phyloP scores from a whole-genome alignment of 768 basidiomycete genomes.

The Mycena pura region DNA sequence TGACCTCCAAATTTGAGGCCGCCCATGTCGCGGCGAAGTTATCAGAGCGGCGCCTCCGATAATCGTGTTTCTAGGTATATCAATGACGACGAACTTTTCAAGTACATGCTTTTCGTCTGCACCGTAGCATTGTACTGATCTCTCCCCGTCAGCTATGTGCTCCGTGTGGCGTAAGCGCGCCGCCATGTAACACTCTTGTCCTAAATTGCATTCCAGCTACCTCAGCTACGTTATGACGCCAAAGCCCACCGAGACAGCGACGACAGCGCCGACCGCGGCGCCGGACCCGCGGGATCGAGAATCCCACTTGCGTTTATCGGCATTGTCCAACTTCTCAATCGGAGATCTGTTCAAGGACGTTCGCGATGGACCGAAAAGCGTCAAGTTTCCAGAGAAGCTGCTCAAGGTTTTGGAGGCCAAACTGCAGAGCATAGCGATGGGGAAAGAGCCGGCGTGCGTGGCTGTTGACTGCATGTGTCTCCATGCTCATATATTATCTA shows the following conservation, averaged over 20 bases:
- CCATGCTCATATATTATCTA: slow-evolving; percentile 34
- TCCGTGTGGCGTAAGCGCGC: slow-evolving; percentile 80
- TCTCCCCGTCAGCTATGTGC: slow-evolving; percentile 63
- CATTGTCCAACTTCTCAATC: slow-evolving; percentile 71
- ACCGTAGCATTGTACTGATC: neutral
- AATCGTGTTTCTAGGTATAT: slow-evolving; percentile 79
- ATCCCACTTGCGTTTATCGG: slow-evolving; percentile 71
- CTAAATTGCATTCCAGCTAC: slow-evolving; percentile 52
- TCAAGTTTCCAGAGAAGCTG: slow-evolving; percentile 94
- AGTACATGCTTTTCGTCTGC: slow-evolving; percentile 51
- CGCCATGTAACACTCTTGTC: slow-evolving; percentile 16
- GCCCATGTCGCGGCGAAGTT: slow-evolving; percentile 78
- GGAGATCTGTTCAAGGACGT: slow-evolving; percentile 84
- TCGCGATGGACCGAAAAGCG: slow-evolving; percentile 79
- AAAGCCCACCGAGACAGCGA: slow-evolving; percentile 51
- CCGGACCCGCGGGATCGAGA: slow-evolving; percentile 57
- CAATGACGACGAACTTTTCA: slow-evolving; percentile 85
- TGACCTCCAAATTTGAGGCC: slow-evolving; percentile 5
- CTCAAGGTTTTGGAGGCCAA: slow-evolving; percentile 90
- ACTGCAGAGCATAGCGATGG: slow-evolving; percentile 92
- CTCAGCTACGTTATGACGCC: slow-evolving; percentile 74
- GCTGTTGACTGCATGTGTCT: neutral
- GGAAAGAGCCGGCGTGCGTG: slow-evolving; percentile 86
- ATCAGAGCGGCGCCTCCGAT: slow-evolving; percentile 73
- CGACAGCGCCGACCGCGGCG: slow-evolving; percentile 39